A percentile compares a stretch with the other conserved stretches of the same genome.
Evolutionary conservation across 495 filamentous ascomycete species (phyloP).

Genomic region (Thermothielavioides terrestris): DNA sequence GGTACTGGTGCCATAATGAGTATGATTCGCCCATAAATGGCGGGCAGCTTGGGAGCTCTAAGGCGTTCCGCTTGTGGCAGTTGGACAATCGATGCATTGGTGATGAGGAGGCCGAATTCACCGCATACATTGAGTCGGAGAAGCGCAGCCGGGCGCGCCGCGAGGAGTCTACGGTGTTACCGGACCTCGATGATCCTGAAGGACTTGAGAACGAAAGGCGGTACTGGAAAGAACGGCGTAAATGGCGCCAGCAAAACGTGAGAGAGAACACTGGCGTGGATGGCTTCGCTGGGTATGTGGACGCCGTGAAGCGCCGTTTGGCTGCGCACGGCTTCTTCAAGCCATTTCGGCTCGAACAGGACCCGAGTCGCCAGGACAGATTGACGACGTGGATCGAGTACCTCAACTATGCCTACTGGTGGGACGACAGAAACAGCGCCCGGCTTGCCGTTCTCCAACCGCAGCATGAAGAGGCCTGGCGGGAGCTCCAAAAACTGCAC

Average conservation of each 20-base stretch:
- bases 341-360: constrained; percentile 9
- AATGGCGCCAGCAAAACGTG: too few relatives aligned
- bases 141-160: too few relatives aligned
- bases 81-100: too few relatives aligned
- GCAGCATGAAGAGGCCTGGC: constrained; percentile 8
- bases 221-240: neutral
- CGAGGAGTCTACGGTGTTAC: neutral
- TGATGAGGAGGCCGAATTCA: too few relatives aligned
- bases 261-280: neutral
- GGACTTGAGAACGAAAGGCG: neutral
- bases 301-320: constrained; percentile 5
- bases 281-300: constrained; percentile 10
- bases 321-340: constrained; percentile 3
- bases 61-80: too few relatives aligned
- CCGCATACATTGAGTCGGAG: too few relatives aligned
- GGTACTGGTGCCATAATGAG: too few relatives aligned
- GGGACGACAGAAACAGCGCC: constrained; percentile 3
- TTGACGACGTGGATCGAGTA: constrained; percentile 20
- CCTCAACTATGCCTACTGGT: constrained; percentile 15
- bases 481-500: too few relatives aligned
- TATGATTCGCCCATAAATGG: too few relatives aligned
- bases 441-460: neutral
- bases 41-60: too few relatives aligned
- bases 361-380: constrained; percentile 10
- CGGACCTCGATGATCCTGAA: neutral